Evolutionary conservation across 805 yeast species (phyloP).

Genomic region (Wickerhamomyces pijperi): DNA sequence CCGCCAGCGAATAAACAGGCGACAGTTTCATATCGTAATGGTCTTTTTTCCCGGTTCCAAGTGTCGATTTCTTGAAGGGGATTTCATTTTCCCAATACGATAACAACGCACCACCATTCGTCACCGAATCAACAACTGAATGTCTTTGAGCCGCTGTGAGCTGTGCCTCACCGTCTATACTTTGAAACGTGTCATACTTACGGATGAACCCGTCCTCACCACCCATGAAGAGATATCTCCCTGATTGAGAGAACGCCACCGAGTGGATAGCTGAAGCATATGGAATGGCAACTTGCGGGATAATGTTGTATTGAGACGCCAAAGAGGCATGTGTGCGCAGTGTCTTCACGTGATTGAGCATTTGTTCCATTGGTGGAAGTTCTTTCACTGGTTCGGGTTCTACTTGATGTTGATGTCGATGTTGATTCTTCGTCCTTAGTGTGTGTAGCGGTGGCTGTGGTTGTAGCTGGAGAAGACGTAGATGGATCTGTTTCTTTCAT

Average conservation of each 20-base stretch:
- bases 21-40: conserved; percentile 46
- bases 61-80: conserved; percentile 43
- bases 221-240: conserved; percentile 83
- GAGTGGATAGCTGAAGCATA: conserved; percentile 72
- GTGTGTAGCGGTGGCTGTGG: too few relatives aligned
- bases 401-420: neutral
- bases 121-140: conserved; percentile 73
- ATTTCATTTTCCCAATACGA: conserved; percentile 97
- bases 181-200: conserved; percentile 75
- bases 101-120: conserved; percentile 70
- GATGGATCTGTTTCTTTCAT: too few relatives aligned
- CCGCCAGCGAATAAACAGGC: conserved; percentile 84
- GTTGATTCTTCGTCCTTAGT: neutral
- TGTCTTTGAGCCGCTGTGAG: conserved; percentile 88
- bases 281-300: conserved; percentile 83
- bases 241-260: conserved; percentile 65
- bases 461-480: too few relatives aligned
- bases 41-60: conserved; percentile 17
- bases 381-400: neutral
- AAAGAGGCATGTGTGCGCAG: conserved; percentile 11
- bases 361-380: neutral
- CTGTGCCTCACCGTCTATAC: conserved; percentile 79
- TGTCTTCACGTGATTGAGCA: conserved; percentile 1
- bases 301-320: conserved; percentile 54
- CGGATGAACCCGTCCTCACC: conserved; percentile 93